Evolutionary conservation across 192 early-diverging fungal species (phyloP), one percentile per base, ranked within the genome.

Genomic region (Podila epicladia): DNA sequence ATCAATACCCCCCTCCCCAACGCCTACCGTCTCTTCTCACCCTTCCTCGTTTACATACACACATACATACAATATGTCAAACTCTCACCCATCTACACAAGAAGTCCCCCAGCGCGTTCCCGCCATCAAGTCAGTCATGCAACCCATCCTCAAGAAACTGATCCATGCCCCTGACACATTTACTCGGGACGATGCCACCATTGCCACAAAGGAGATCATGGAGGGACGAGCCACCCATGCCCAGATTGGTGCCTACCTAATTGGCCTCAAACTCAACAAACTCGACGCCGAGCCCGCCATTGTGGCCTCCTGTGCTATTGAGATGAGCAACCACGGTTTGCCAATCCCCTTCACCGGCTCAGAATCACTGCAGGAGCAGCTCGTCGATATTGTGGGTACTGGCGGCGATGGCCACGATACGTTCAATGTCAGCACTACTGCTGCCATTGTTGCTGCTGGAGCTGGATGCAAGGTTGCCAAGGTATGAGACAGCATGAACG

Each of bases 351-450:
- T 93, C 41, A 83, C 84, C 8, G 62, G 75, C 1, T 74, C 89
- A 32, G 66, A 71, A 2, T 78, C 85, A 28, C 74, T 82, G 28
- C 83, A 75, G 55, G 87, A 70, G 33, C 83, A 85, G 57, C 72
- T 95, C 9, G 91, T 92, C 4, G 97, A 99, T 73, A 97, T 98
- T 82, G 96, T 98, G 4, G 98, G 98, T 5, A 99, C 98, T 1
- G 98, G 98, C n/a, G 98, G 98, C 11, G 98, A 99, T 85, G 97
- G 97, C 19, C 94, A 96, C 75, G 89, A 98, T 82, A 99, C 98
- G 22, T 99, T 97, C 78, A 99, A 99, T 75, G 97, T 98, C 17
- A 95, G 93, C 2, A 99, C 98, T 0, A 95, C 98, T 0, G 89
- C 95, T 15, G 90, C 94, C 38, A 90, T 99, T 45, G 94, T 99